Percentiles rank a stretch among this genome's conserved stretches.
phyloP scores from a whole-genome alignment of 257 asterid genomes.

The Capsicum rhomboideum region DNA sequence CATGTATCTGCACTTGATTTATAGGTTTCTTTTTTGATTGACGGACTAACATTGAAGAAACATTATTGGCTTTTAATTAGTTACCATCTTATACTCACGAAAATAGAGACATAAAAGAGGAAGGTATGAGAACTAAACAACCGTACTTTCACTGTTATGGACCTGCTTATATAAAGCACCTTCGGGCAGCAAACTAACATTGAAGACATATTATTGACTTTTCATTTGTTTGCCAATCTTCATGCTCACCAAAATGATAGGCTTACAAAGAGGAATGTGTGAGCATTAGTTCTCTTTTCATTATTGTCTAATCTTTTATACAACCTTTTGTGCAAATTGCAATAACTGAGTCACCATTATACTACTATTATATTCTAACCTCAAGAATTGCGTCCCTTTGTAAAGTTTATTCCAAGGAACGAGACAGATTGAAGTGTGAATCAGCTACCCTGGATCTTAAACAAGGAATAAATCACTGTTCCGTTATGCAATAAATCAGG shows the following conservation, averaged over 20 bases:
- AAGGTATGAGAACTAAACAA: not conserved
- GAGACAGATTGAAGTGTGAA: not conserved
- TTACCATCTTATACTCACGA: not conserved
- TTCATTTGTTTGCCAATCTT: not conserved
- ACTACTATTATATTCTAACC: not conserved
- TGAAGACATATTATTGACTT: not conserved
- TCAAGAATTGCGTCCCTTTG: not conserved
- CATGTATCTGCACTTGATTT: not conserved
- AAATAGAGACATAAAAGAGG: not conserved
- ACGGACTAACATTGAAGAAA: not conserved
- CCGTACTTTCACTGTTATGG: not conserved
- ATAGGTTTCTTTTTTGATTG: not conserved
- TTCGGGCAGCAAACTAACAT: not conserved
- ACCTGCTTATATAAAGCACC: not conserved
- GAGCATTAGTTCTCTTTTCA: not conserved
- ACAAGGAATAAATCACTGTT: too few species aligned
- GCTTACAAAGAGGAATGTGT: not conserved
- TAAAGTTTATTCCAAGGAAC: not conserved
- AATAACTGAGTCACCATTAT: not conserved
- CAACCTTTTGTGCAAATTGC: not conserved
- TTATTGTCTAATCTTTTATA: not conserved
- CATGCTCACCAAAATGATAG: not conserved
- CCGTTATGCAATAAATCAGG: too few species aligned
- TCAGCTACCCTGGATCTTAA: not conserved
- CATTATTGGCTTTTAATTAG: not conserved